These are phyloP conservation scores for Xerocomellus chrysenteron DNA, from an alignment of 768 basidiomycete genomes.

Conservation along the genomic window DNA sequence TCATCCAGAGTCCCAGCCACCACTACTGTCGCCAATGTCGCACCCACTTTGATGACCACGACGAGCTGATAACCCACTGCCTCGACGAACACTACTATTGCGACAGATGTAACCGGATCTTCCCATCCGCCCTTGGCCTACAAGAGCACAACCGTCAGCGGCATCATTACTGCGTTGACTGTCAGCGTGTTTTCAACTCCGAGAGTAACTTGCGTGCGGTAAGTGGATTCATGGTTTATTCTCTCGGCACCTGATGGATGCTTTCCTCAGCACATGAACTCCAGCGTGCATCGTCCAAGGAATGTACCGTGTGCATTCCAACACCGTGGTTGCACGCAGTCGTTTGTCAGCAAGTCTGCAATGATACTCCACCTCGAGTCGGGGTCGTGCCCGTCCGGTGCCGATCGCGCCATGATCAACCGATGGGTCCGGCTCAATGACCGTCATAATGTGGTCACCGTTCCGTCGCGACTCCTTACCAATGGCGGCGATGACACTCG, in stretches of 20 bases:
- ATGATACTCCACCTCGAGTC: slow-evolving; percentile 64
- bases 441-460: slow-evolving; percentile 48
- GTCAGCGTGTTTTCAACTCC: slow-evolving; percentile 42
- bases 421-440: slow-evolving; percentile 44
- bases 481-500: slow-evolving; percentile 2
- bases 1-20: slow-evolving; percentile 47
- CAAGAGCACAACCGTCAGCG: slow-evolving; percentile 48
- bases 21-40: slow-evolving; percentile 54
- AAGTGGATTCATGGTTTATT: neutral
- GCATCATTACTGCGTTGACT: slow-evolving; percentile 44
- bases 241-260: neutral
- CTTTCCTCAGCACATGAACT: slow-evolving; percentile 47
- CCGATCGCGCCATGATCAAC: slow-evolving; percentile 38
- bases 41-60: slow-evolving; percentile 36
- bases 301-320: slow-evolving; percentile 38
- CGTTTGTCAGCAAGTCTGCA: slow-evolving; percentile 54
- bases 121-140: slow-evolving; percentile 39
- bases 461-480: slow-evolving; percentile 52
- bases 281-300: slow-evolving; percentile 46
- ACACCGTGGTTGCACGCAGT: slow-evolving; percentile 39
- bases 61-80: slow-evolving; percentile 43
- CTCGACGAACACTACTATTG: slow-evolving; percentile 44
- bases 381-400: slow-evolving; percentile 54
- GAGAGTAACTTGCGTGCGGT: slow-evolving; percentile 17
- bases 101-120: slow-evolving; percentile 39